phyloP scores from a whole-genome alignment of 805 yeast species.

The Brettanomyces sp. region DNA sequence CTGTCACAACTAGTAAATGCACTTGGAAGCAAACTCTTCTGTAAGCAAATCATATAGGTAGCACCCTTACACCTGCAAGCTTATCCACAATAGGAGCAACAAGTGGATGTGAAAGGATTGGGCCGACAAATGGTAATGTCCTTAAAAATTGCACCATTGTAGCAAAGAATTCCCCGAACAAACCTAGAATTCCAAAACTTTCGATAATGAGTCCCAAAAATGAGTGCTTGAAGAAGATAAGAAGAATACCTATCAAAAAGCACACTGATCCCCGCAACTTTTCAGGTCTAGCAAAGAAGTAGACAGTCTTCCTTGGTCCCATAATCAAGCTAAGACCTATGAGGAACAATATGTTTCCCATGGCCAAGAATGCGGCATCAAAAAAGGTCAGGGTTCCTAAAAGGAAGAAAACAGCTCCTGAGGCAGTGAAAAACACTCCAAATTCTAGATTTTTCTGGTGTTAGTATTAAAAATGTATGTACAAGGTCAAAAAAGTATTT shows the following conservation, averaged over 20 bases:
- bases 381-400: slow-evolving; percentile 81
- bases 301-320: slow-evolving; percentile 75
- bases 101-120: slow-evolving; percentile 67
- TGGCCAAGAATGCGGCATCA: slow-evolving; percentile 79
- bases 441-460: slow-evolving; percentile 39
- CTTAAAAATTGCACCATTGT: slow-evolving; percentile 80
- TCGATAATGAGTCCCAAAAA: slow-evolving; percentile 82
- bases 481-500: not conserved
- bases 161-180: slow-evolving; percentile 88
- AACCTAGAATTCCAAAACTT: slow-evolving; percentile 77
- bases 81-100: slow-evolving; percentile 69
- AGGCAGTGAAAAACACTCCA: slow-evolving; percentile 89
- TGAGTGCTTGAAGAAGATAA: slow-evolving; percentile 69
- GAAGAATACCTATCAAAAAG: slow-evolving; percentile 62
- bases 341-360: slow-evolving; percentile 75
- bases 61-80: slow-evolving; percentile 56
- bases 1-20: no score
- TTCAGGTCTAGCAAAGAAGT: slow-evolving; percentile 78
- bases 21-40: no score
- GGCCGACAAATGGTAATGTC: slow-evolving; percentile 82
- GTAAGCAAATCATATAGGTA: slow-evolving; percentile 41
- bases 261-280: slow-evolving; percentile 83
- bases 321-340: slow-evolving; percentile 81
- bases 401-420: slow-evolving; percentile 68
- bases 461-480: not conserved